A percentile compares a stretch with the other conserved stretches of the same genome.
Evolutionary conservation across 1,284 basidiomycete genomes (phyloP).

Genomic region (Porodaedalea pini): DNA sequence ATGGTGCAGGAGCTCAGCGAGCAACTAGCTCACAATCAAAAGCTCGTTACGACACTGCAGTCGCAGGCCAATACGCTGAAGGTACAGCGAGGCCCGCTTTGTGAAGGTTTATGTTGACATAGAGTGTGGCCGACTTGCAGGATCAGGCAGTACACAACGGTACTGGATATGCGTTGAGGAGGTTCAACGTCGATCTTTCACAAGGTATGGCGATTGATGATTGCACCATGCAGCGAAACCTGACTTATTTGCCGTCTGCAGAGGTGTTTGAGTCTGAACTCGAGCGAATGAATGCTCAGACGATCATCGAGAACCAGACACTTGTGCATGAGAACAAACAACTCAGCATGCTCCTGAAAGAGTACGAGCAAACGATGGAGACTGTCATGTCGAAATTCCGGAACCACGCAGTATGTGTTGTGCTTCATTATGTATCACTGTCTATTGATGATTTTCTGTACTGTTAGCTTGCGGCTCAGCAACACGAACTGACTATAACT

Average conservation of each 20-base stretch:
- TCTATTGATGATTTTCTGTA: not conserved
- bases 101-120: not conserved
- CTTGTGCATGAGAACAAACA: slow-evolving; percentile 94
- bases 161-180: slow-evolving; percentile 78
- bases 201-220: slow-evolving; percentile 52
- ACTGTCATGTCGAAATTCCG: slow-evolving; percentile 97
- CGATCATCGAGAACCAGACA: slow-evolving; percentile 91
- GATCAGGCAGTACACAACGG: slow-evolving; percentile 75
- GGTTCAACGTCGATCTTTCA: slow-evolving; percentile 92
- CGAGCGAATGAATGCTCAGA: slow-evolving; percentile 85
- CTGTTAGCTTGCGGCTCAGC: slow-evolving; percentile 82
- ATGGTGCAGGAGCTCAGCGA: slow-evolving; percentile 80
- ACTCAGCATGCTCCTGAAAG: slow-evolving; percentile 82
- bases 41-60: slow-evolving; percentile 71
- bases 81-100: slow-evolving; percentile 41
- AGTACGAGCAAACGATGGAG: slow-evolving; percentile 94
- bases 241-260: slow-evolving; percentile 33
- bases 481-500: slow-evolving; percentile 85
- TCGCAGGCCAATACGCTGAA: slow-evolving; percentile 77
- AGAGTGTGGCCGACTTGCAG: slow-evolving; percentile 36
- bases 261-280: slow-evolving; percentile 92
- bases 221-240: slow-evolving; percentile 8
- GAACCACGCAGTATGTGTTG: slow-evolving; percentile 75
- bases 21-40: slow-evolving; percentile 84
- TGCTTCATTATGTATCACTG: not conserved